phyloP scores from a whole-genome alignment of 1,284 basidiomycete genomes.

The Butyriboletus appendiculatus region DNA sequence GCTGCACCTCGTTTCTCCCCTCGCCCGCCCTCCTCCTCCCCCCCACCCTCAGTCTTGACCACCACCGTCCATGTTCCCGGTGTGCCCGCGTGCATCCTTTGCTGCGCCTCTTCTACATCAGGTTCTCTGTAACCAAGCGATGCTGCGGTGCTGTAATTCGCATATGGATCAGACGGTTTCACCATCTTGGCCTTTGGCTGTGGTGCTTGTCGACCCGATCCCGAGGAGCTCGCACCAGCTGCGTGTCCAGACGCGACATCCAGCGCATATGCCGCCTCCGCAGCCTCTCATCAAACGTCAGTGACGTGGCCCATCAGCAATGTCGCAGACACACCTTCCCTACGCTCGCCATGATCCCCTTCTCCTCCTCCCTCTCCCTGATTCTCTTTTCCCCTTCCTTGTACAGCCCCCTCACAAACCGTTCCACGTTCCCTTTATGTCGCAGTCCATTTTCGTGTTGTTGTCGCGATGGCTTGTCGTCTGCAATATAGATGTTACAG shows the following conservation, averaged over 20 bases:
- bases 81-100: slow-evolving; percentile 64
- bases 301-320: neutral
- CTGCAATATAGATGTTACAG: slow-evolving; percentile 89
- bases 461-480: slow-evolving; percentile 88
- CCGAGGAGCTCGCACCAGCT: slow-evolving; percentile 33
- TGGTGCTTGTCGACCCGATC: slow-evolving; percentile 19
- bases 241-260: slow-evolving; percentile 71
- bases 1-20: slow-evolving; percentile 16
- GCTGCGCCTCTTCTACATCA: slow-evolving; percentile 65
- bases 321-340: slow-evolving; percentile 58
- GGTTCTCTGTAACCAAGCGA: slow-evolving; percentile 80
- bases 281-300: slow-evolving; percentile 49
- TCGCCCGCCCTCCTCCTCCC: slow-evolving; percentile 35
- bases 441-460: slow-evolving; percentile 94
- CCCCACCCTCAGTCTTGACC: neutral
- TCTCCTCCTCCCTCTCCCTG: slow-evolving; percentile 85
- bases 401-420: slow-evolving; percentile 91
- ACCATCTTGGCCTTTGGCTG: slow-evolving; percentile 39
- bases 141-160: slow-evolving; percentile 86
- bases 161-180: slow-evolving; percentile 69
- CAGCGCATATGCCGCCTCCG: slow-evolving; percentile 70
- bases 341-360: slow-evolving; percentile 82
- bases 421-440: slow-evolving; percentile 93
- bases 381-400: slow-evolving; percentile 89
- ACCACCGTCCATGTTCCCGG: slow-evolving; percentile 86